Base-by-base conservation (phyloP, 2,329 filamentous ascomycete species). In the Lachnellula arida region DNA sequence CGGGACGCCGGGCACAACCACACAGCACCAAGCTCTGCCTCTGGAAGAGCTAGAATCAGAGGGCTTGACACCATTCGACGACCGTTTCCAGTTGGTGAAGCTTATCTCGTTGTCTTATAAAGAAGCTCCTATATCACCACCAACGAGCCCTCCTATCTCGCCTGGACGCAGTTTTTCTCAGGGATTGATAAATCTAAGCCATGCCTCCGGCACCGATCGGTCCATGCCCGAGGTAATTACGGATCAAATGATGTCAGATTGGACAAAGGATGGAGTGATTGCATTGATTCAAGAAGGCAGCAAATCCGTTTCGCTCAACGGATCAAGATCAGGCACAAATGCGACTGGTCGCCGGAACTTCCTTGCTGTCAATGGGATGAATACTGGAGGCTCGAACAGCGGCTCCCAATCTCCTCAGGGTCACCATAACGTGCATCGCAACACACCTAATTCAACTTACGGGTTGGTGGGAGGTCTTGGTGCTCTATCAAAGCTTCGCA, bases 171-270 rank as follows among this genome's bases (percentile, higher is more conserved):
- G 74, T 53, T 80, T 86, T 61, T 78, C 79, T 4, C 79, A 86
- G 42, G 85, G 87, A 0, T 78, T 86, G 5, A 72, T 89, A 15
- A 79, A 77, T 48, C 68, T 79, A 72, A 52, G 75, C 68, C 59
- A 70, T 65, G 48, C 65, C 61, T 57, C 69, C 51, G 69, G 76
- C 22, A 66, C 67, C 4, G 75, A 78, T 37, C 71, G 74, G n/a
- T 79, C 86, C 55, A 75, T 96, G 2, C 88, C 91, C 0, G 70
- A 75, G 15, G 78, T 76, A 28, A 82, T 91, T 63, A 84, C 81
- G 61, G 89, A 94, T 59, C 81, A 89, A 62, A 89, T 97, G 81
- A 75, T 91, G 55, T 77, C 81, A 19, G 82, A 89, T 48, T 97
- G 93, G 93, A 87, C 84, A 40, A 85, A 86, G 67, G 91, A 96